Base-by-base conservation (phyloP, 169 alveolate species). In the Cystoisospora suis region DNA sequence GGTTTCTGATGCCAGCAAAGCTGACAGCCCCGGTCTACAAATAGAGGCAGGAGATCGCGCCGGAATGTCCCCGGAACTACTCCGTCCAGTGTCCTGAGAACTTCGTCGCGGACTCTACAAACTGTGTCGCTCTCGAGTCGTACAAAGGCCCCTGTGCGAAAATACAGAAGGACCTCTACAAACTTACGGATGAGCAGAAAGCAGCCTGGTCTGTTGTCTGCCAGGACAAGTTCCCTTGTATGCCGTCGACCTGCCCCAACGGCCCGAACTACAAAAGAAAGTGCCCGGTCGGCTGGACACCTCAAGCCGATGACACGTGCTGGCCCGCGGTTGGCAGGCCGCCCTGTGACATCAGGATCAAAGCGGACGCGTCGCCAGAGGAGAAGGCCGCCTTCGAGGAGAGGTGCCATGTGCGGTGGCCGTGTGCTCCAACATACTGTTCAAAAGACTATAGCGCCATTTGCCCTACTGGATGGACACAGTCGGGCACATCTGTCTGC, bases 181-280 rank as follows among this genome's bases (percentile, higher is more conserved):
- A 27, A 72, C 83, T 86, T 27, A 59, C 69, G 46, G 70, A 44
- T 7, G 34, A 45, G 20, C 59, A 75, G n/a, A 86, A 86, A 29
- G 90, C 83, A 23, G 61, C 83, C 70, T 86, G 90, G 90, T 36
- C 81, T 4, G n/a, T n/a, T 7, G 49, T 75, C 20, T 86, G 90
- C 83, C 36, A 86, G 79, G 70, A 69, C 81, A 36, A 29, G 27
- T 86, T 59, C 49, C 90, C 90, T 17, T 86, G 90, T 38, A 42
- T 59, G 90, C 83, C 69, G 29, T 29, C 6, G 12, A 34, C 44
- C 23, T 86, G 83, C 58, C 85, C 90, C 0, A 45, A 3, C 0
- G 90, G 90, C 32, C 7, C 90, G 9, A 70, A 86, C 70, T 86
- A 86, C 44, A 23, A 7, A 29, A 17, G 40, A 53, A 40, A 44